These are phyloP conservation scores for Lichina pygmaea DNA, from an alignment of 495 filamentous ascomycete genomes.

Conservation along the genomic window DNA sequence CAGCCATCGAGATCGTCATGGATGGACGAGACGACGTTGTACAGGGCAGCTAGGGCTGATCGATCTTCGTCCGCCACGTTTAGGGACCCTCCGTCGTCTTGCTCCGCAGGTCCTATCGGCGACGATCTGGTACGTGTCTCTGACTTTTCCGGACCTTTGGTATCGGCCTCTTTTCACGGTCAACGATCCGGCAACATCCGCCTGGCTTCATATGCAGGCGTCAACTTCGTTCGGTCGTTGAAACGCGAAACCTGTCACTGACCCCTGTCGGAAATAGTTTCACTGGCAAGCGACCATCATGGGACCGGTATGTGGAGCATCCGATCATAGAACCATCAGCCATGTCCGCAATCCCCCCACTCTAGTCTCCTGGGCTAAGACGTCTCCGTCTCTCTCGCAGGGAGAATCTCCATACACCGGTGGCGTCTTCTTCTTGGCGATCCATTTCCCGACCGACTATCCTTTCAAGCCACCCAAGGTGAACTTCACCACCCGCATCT, in stretches of 20 bases:
- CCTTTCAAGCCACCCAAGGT: slow-evolving; percentile 99
- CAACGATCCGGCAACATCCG: not conserved
- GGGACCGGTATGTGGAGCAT: slow-evolving; percentile 61
- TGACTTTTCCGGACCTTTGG: not conserved
- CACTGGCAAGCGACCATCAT: slow-evolving; percentile 99
- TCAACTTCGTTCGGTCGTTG: too few species aligned
- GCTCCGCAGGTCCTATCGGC: slow-evolving; percentile 85
- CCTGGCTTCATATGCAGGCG: too few species aligned
- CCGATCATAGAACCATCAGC: not conserved
- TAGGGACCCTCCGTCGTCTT: slow-evolving; percentile 95
- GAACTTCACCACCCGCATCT: slow-evolving; percentile 98
- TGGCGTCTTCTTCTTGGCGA: slow-evolving; percentile 93
- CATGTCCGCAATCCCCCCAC: not conserved
- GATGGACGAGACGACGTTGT: too few species aligned
- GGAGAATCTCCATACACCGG: slow-evolving; percentile 88
- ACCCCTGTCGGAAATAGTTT: slow-evolving; percentile 33
- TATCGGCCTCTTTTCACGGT: not conserved
- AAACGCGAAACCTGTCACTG: slow-evolving; percentile 6
- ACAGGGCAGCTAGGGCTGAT: too few species aligned
- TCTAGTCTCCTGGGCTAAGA: not conserved
- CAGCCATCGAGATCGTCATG: too few species aligned
- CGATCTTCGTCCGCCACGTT: not conserved
- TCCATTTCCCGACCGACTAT: slow-evolving; percentile 99
- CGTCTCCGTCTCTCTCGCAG: slow-evolving; percentile 17
- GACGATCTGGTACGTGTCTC: slow-evolving; percentile 73